Base-by-base conservation (phyloP, 2,329 filamentous ascomycete species). In the Dothideomycetidae sp. region DNA sequence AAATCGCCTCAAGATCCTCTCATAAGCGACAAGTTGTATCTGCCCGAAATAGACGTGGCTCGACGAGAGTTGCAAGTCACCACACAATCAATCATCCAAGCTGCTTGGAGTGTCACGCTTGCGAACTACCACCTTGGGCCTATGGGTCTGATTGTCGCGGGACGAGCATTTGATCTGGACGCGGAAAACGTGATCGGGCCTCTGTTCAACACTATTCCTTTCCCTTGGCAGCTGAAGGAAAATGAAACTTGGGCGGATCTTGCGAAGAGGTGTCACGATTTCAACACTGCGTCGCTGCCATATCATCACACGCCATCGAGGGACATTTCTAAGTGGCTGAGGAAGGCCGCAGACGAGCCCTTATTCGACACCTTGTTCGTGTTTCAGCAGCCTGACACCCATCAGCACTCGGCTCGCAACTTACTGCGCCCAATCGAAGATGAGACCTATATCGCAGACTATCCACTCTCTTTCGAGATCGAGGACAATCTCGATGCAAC, bases 201-300 rank as follows among this genome's bases (percentile, higher is more conserved):
- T 0, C 60, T 94, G 13, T 93, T 94, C 67, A 94, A 94, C 52
- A 93, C 85, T 0, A 62, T 94, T 1, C 84, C 86, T 0, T 84
- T 80, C 52, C 67, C 71, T 38, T 57, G 75, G 21, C 51, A 60
- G 4, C 46, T 69, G 10, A 43, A 57, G 5, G 44, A 54, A 1
- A 50, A 56, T 0, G 60, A 67, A 3, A 73, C 66, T 0, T 84
- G 79, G 73, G 53, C 59, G 1, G 64, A 70, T 0, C 55, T 84
- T 1, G 62, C 84, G 14, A 63, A 59, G 11, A 59, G 63, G 35
- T 82, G 80, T 43, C 83, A 93, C 48, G 59, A 72, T 0, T 84
- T 79, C 52, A 83, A 82, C 51, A 68, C 74, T 1, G 61, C 69
- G 0, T 67, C 72, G 9, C 62, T 90, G 13, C 67, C 75, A 0